Conservation (phyloP, 2,329 filamentous ascomycete genomes). For the Alternaria ventricosa region DNA sequence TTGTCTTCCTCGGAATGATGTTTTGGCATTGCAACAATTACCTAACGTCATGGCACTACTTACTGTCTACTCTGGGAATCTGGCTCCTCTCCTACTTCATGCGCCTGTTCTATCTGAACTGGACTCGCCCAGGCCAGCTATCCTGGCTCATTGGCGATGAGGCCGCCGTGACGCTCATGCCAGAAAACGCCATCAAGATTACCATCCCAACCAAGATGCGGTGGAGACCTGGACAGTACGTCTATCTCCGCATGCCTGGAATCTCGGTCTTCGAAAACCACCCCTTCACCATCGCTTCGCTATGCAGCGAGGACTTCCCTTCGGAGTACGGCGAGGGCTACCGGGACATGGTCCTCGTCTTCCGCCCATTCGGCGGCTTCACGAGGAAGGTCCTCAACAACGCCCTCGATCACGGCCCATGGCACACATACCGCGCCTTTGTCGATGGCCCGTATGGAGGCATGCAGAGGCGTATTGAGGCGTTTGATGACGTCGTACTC, state of each 20-base stretch:
- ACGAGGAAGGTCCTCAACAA: conserved; percentile 84
- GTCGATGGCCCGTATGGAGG: conserved; percentile 94
- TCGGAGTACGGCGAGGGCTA: conserved; percentile 89
- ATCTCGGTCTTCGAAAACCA: conserved; percentile 92
- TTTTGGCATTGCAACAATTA: conserved; percentile 98
- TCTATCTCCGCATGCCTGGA: conserved; percentile 92
- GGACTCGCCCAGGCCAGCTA: conserved; percentile 78
- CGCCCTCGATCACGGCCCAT: conserved; percentile 83
- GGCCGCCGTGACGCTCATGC: conserved; percentile 85
- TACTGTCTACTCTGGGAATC: conserved; percentile 80
- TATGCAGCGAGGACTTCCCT: conserved; percentile 92
- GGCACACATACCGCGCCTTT: conserved; percentile 90
- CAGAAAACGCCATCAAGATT: conserved; percentile 93
- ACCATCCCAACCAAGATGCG: conserved; percentile 92
- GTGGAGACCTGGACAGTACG: conserved; percentile 93
- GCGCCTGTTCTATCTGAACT: conserved; percentile 87
- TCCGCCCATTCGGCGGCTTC: conserved; percentile 90
- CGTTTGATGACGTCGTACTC: conserved; percentile 91
- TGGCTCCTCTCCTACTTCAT: conserved; percentile 77
- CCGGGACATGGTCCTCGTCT: conserved; percentile 87
- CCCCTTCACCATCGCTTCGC: conserved; percentile 90
- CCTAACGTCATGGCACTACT: conserved; percentile 86
- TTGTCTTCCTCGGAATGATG: conserved; percentile 80
- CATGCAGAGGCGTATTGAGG: conserved; percentile 86
- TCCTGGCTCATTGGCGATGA: conserved; percentile 91